Evolutionary conservation across 805 yeast genomes (phyloP), one percentile per base, ranked within the genome.

Genomic region (Candida gorgasii): DNA sequence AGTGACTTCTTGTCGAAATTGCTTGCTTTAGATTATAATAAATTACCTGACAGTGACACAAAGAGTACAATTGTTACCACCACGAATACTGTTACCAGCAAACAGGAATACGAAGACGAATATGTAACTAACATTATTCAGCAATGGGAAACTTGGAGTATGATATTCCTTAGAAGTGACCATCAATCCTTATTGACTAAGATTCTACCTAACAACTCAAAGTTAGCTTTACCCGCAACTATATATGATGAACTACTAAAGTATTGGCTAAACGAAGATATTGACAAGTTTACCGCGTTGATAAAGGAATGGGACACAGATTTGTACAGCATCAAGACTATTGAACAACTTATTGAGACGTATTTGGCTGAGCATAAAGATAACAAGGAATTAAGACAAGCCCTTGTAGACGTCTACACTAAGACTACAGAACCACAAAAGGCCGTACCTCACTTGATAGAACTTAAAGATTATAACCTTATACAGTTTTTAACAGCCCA

Each of bases 81-180:
- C 4, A 47, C n/a, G 4, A 58, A 63, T 12, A 39, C 43, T 4
- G 48, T n/a, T 5, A 44, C 40, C 8, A 51, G 47, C 8, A 55
- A 53, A 29, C 55, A 49, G 7, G 46, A 39, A 5, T 40, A 39
- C 34, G 49, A 47, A 23, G 61, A 59, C 24, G 30, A 33, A 7
- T 54, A 45, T 23, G 46, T 59, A 5, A 49, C 47, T 33, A 67
- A 62, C 40, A 50, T 63, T 1, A 44, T 57, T 3, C 37, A 43
- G 12, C 67, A 80, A 44, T 89, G 97, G 97, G 76, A 76, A 30
- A 65, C 63, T 18, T 83, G 89, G 82, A 60, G 83, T 3, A 59
- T 63, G 47, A 72, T 68, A 11, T 84, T 82, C 48, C 60, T 80
- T 2, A 67, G 75, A 2, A 61, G 75, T 1, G 70, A 65, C 2